phyloP scores from a whole-genome alignment of 2,329 filamentous ascomycete species.

The Annulohypoxylon truncatum region DNA sequence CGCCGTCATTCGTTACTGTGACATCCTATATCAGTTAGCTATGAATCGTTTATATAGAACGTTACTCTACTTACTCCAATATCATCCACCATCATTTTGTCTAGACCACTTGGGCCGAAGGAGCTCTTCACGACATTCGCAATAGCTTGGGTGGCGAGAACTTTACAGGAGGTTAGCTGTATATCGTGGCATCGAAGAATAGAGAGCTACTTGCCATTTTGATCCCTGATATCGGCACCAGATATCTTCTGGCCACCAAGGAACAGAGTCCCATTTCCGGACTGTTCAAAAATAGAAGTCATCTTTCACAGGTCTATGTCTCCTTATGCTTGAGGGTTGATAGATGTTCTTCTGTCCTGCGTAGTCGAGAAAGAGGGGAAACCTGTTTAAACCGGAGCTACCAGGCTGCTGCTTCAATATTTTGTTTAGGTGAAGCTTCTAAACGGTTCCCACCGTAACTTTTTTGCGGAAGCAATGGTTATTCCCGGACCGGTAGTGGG shows the following conservation, averaged over 20 bases:
- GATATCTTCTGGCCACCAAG: constrained; percentile 98
- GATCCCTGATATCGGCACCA: constrained; percentile 94
- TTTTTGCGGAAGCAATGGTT: constrained; percentile 48
- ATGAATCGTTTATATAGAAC: constrained; percentile 40
- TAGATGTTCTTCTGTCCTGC: background rate
- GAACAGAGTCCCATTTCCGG: constrained; percentile 95
- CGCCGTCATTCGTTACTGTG: constrained; percentile 98
- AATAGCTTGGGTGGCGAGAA: constrained; percentile 94
- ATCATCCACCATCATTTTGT: constrained; percentile 99
- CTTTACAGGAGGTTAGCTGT: constrained; percentile 59
- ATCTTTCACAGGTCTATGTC: constrained; percentile 60
- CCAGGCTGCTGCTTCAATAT: constrained; percentile 43
- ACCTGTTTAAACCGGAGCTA: constrained; percentile 14
- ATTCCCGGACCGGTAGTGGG: constrained; percentile 38
- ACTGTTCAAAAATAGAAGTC: constrained; percentile 96
- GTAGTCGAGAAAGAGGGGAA: constrained; percentile 11
- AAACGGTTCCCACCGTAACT: constrained; percentile 43
- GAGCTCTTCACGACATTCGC: constrained; percentile 99
- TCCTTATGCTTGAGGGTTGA: constrained; percentile 5
- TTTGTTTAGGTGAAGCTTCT: constrained; percentile 38
- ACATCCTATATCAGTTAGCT: constrained; percentile 74
- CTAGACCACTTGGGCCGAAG: constrained; percentile 94
- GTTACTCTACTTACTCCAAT: constrained; percentile 76
- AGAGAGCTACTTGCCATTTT: constrained; percentile 76
- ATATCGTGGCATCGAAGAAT: background rate